Conservation (phyloP, 164 flowering plant species). For the Nymphaea thermarum region DNA sequence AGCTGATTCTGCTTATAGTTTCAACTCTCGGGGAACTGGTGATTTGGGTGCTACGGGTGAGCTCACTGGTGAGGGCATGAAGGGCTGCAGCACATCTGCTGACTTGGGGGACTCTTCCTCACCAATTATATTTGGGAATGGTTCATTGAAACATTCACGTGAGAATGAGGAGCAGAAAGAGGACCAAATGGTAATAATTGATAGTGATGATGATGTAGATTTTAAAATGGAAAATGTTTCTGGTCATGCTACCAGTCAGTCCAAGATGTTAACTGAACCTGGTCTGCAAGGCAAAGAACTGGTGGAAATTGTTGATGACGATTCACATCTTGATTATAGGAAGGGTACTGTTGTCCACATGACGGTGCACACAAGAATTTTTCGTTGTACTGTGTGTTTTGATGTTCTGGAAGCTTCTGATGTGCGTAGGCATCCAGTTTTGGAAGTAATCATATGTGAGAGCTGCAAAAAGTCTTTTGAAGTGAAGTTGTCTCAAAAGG, state of each 20-base stretch:
- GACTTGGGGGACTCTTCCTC: conserved; percentile 16
- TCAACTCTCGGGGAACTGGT: conserved; percentile 5
- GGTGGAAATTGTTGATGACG: conserved; percentile 8
- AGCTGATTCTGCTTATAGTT: conserved; percentile 7
- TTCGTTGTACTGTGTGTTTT: conserved; percentile 61
- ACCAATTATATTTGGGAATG: conserved; percentile 16
- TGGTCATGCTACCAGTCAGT: neutral
- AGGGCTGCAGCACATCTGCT: conserved; percentile 16
- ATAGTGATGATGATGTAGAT: conserved; percentile 42
- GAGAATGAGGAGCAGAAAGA: conserved; percentile 24
- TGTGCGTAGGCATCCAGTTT: conserved; percentile 54
- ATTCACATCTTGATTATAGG: conserved; percentile 9
- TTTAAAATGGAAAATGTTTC: neutral
- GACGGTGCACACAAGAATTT: conserved; percentile 11
- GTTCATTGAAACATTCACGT: conserved; percentile 37
- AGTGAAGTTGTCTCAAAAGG: conserved; percentile 42
- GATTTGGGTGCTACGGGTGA: conserved; percentile 10
- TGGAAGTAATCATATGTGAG: conserved; percentile 60
- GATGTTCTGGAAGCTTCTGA: conserved; percentile 22
- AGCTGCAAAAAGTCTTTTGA: conserved; percentile 49
- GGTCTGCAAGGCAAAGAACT: conserved; percentile 16
- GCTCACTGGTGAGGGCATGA: conserved; percentile 12
- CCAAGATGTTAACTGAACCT: conserved; percentile 4
- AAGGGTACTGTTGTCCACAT: neutral
- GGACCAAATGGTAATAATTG: conserved; percentile 31